Conservation (phyloP, 768 basidiomycete genomes). For the Suillus occidentalis region DNA sequence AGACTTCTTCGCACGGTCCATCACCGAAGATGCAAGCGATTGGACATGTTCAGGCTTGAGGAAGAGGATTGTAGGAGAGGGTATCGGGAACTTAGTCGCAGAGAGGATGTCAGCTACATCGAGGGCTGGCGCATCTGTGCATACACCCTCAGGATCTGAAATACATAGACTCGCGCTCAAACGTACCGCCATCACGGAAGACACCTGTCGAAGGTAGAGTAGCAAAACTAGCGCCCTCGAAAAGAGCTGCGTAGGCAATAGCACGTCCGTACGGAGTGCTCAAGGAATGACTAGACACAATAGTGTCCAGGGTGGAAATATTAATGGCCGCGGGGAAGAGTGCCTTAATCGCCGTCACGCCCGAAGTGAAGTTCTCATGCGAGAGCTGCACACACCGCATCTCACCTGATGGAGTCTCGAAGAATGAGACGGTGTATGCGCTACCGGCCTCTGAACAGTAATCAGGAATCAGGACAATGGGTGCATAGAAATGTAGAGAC, state of each 20-base stretch:
- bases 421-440: constrained; percentile 70
- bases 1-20: constrained; percentile 52
- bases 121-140: constrained; percentile 11
- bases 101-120: constrained; percentile 52
- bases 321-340: constrained; percentile 73
- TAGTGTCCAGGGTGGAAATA: constrained; percentile 69
- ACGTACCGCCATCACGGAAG: constrained; percentile 41
- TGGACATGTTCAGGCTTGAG: constrained; percentile 62
- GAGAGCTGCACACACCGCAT: constrained; percentile 68
- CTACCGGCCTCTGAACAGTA: constrained; percentile 41
- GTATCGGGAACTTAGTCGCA: constrained; percentile 52
- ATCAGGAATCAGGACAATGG: neutral
- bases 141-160: neutral
- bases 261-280: constrained; percentile 78
- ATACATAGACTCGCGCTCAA: constrained; percentile 8
- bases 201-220: constrained; percentile 58
- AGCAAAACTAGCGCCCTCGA: constrained; percentile 72
- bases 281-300: constrained; percentile 73
- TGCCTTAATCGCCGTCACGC: constrained; percentile 76
- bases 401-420: constrained; percentile 48
- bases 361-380: constrained; percentile 85
- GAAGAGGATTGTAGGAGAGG: constrained; percentile 81
- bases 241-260: constrained; percentile 76
- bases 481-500: constrained; percentile 22
- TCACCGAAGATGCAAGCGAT: constrained; percentile 52